phyloP scores from a whole-genome alignment of 2,329 filamentous ascomycete species.

The Aschersonia sp. region DNA sequence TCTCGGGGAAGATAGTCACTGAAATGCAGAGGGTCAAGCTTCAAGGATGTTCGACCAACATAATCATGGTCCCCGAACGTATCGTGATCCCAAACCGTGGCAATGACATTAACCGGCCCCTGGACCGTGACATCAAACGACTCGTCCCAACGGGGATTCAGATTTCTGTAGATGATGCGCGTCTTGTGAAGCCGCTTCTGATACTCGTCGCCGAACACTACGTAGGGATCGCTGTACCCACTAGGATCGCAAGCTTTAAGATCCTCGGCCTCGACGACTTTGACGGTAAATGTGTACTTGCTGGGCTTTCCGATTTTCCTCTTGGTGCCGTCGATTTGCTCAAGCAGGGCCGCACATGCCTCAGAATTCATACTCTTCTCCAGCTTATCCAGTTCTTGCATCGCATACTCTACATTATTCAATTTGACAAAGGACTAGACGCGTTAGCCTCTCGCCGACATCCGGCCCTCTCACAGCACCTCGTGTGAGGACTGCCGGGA shows the following conservation, averaged over 20 bases:
- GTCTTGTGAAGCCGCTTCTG: constrained; percentile 95
- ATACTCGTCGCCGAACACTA: constrained; percentile 93
- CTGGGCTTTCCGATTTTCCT: constrained; percentile 51
- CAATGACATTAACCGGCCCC: constrained; percentile 83
- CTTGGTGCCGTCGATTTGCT: constrained; percentile 55
- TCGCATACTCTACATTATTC: constrained; percentile 93
- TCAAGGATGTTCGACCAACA: constrained; percentile 89
- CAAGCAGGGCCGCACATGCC: constrained; percentile 69
- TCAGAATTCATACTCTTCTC: constrained; percentile 87
- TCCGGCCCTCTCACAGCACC: background rate
- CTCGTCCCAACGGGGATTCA: constrained; percentile 96
- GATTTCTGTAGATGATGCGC: constrained; percentile 72
- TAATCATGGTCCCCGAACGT: constrained; percentile 95
- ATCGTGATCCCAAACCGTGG: constrained; percentile 97
- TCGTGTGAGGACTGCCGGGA: background rate
- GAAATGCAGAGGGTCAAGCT: constrained; percentile 96
- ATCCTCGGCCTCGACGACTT: constrained; percentile 95
- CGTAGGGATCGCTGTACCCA: constrained; percentile 88
- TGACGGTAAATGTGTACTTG: constrained; percentile 97
- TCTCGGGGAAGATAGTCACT: constrained; percentile 89
- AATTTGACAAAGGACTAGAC: constrained; percentile 88
- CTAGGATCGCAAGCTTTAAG: constrained; percentile 96
- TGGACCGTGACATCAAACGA: constrained; percentile 90
- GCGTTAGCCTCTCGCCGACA: background rate
- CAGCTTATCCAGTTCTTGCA: constrained; percentile 79